Base-by-base conservation (phyloP, 2,329 filamentous ascomycete genomes). In the Calonectria crousiana region DNA sequence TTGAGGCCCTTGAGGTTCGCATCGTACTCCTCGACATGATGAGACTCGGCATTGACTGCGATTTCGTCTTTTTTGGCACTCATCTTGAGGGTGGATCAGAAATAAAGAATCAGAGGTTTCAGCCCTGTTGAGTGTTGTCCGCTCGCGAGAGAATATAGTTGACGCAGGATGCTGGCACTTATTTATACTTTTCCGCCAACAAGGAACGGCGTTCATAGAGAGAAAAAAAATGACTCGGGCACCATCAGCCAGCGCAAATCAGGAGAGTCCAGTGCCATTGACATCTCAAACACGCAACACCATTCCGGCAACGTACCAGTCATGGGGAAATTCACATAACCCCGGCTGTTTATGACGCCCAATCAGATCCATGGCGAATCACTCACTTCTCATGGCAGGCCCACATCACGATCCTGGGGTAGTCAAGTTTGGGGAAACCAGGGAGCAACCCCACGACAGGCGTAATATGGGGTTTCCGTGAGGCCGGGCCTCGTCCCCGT, bases 1-100 rank as follows among this genome's bases (percentile, higher is more conserved):
- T 67, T 73, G 13, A 36, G 62, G 30, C 38, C 67, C 58, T 77
- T 75, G 47, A 72, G 65, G 66, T 70, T 65, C 10, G 47, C 68
- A 4, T 71, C 66, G 32, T 74, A 32, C 41, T 74, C 56, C 16
- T 76, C 75, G 66, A 76, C 56, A 67, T 76, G 74, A 23, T 44
- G 68, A 52, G 71, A 60, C 23, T 72, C 68, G 26, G 74, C 38
- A 41, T 36, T 60, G 67, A 67, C 52, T 18, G 32, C 69, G 5
- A 74, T 38, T 44, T 69, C 47, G 20, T 75, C 74, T 52, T 76
- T 60, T 64, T 76, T 77, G 20, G 38, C 30, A 44, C 66, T 70
- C 72, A 77, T 76, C 32, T 44, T 72, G 71, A 66, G 14, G 47
- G 23, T 9, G 16, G 47, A n/a, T 23, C 10, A 14, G 8, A 66